A percentile compares a stretch with the other conserved stretches of the same genome.
phyloP scores from a whole-genome alignment of 2,329 filamentous ascomycete species.

The Diaporthe batatas region DNA sequence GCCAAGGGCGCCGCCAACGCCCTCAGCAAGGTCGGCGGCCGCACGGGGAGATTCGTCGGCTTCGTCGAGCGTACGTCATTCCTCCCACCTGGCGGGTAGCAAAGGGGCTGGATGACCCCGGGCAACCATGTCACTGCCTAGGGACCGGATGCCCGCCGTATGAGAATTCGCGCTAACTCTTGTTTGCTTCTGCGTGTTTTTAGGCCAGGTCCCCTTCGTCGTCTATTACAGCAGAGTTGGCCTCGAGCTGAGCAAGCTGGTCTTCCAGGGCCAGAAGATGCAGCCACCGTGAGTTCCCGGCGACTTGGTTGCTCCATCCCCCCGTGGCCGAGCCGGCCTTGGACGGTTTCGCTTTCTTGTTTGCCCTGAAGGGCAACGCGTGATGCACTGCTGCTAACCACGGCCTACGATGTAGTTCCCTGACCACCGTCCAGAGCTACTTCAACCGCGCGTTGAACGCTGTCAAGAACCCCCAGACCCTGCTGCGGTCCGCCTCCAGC shows the following conservation, averaged over 20 bases:
- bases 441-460: conserved; percentile 81
- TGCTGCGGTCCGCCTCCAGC: conserved; percentile 70
- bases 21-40: conserved; percentile 83
- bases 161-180: conserved; percentile 13
- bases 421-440: conserved; percentile 88
- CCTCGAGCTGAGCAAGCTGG: conserved; percentile 87
- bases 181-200: conserved; percentile 26
- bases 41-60: conserved; percentile 81
- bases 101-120: not conserved
- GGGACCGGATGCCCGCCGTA: not conserved
- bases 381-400: conserved; percentile 13
- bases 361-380: too few relatives aligned
- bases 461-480: conserved; percentile 75
- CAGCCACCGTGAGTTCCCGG: conserved; percentile 83
- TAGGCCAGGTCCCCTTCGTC: conserved; percentile 87
- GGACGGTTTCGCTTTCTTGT: not conserved
- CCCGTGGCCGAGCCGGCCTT: not conserved
- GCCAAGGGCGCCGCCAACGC: conserved; percentile 76
- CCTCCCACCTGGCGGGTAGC: too few relatives aligned
- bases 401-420: conserved; percentile 65
- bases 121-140: not conserved
- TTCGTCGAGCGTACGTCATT: conserved; percentile 85
- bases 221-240: conserved; percentile 94
- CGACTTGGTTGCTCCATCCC: not conserved
- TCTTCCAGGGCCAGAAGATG: conserved; percentile 93